phyloP scores from a whole-genome alignment of 1,139 yeast species.

The Geotrichum klebahnii region DNA sequence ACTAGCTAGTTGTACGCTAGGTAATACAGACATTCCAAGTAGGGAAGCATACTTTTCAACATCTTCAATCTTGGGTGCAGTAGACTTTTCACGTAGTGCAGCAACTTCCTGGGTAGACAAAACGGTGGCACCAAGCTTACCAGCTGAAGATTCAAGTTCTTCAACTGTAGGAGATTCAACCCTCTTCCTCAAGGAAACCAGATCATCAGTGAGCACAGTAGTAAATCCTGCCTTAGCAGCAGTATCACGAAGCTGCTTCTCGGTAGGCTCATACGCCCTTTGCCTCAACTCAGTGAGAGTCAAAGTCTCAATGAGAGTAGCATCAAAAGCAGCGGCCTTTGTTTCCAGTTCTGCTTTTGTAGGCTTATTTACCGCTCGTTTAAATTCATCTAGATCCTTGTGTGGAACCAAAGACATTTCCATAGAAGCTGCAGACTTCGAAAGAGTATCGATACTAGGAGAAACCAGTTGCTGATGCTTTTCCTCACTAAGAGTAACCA shows the following conservation, averaged over 20 bases:
- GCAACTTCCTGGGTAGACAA: slow-evolving; percentile 15
- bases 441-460: slow-evolving; percentile 8
- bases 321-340: slow-evolving; percentile 36
- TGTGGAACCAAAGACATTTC: slow-evolving; percentile 43
- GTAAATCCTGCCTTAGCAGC: slow-evolving; percentile 34
- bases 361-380: slow-evolving; percentile 26
- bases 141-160: slow-evolving; percentile 15
- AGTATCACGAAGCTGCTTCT: slow-evolving; percentile 27
- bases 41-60: slow-evolving; percentile 26
- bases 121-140: slow-evolving; percentile 14
- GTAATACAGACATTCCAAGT: slow-evolving; percentile 31
- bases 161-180: slow-evolving; percentile 14
- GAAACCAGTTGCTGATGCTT: slow-evolving; percentile 33
- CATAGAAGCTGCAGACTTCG: slow-evolving; percentile 9
- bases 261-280: slow-evolving; percentile 33
- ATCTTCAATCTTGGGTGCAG: slow-evolving; percentile 26
- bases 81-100: slow-evolving; percentile 28
- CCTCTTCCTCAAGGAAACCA: slow-evolving; percentile 24
- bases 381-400: slow-evolving; percentile 30
- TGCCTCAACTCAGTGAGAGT: slow-evolving; percentile 28
- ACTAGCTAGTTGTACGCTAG: slow-evolving; percentile 16
- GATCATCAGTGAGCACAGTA: slow-evolving; percentile 30
- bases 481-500: slow-evolving; percentile 25
- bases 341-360: slow-evolving; percentile 10
- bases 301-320: slow-evolving; percentile 37